These are phyloP conservation scores for Aspergillus ellipticus DNA, from an alignment of 495 filamentous ascomycete genomes.

Conservation along the genomic window DNA sequence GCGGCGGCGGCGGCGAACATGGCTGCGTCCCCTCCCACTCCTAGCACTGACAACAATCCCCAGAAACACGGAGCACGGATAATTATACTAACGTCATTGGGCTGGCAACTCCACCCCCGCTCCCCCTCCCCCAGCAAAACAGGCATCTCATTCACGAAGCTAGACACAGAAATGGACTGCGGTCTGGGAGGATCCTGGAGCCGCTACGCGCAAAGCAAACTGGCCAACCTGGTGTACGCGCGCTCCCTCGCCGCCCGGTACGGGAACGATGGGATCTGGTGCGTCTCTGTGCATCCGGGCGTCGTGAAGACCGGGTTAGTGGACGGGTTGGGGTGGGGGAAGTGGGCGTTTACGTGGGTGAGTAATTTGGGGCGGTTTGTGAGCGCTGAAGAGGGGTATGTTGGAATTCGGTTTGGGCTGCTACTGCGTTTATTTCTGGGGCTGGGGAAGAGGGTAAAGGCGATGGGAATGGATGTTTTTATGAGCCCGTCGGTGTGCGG, in stretches of 20 bases:
- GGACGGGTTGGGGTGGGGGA: constrained; percentile 10
- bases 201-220: constrained; percentile 63
- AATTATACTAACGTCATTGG: constrained; percentile 38
- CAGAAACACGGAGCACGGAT: constrained; percentile 27
- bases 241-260: constrained; percentile 51
- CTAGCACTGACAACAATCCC: too few species aligned
- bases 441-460: constrained; percentile 14
- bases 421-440: constrained; percentile 15
- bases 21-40: too few species aligned
- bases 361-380: constrained; percentile 14
- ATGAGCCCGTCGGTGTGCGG: constrained; percentile 47
- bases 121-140: not conserved
- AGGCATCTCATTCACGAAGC: constrained; percentile 10
- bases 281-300: constrained; percentile 45
- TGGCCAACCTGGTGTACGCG: constrained; percentile 63
- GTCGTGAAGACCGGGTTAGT: constrained; percentile 35
- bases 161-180: constrained; percentile 16
- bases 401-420: constrained; percentile 55
- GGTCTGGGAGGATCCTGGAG: constrained; percentile 25
- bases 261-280: constrained; percentile 30
- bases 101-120: constrained; percentile 6
- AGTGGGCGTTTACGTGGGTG: constrained; percentile 11
- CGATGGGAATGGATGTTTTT: constrained; percentile 40
- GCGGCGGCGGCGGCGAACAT: not conserved
- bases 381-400: constrained; percentile 36